Base-by-base conservation (phyloP, 139 green algal species). In the Bryopsis sp. region DNA sequence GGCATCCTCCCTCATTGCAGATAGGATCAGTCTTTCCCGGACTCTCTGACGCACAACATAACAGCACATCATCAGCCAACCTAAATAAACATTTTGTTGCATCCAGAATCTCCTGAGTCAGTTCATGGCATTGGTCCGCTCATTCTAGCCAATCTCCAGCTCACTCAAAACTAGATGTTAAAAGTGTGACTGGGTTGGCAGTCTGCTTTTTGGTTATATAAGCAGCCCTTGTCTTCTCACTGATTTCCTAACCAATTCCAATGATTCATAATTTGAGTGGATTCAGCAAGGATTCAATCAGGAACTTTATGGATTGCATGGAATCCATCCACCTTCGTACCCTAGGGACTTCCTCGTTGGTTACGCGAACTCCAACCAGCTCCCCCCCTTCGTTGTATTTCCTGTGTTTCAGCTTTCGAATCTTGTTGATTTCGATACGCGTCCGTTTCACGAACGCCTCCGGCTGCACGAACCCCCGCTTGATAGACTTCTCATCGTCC, bases 11-110 rank as follows among this genome's bases (percentile, higher is more conserved):
- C 43, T 39, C 58, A 65, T 15, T 39, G 32, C 58, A 3, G 39
- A 31, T 39, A 11, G 32, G 31, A 65, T 65, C 58, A 65, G 24
- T 65, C 58, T 7, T 22, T 65, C 15, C 6, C 58, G 24, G 4
- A 65, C 24, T 39, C 58, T 61, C 50, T 61, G 33, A 36, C 50
- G 33, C 8, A 61, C 50, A 61, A 61, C n/a, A n/a, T n/a, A n/a
- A n/a, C n/a, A n/a, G n/a, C n/a, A n/a, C n/a, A n/a, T n/a, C n/a
- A n/a, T n/a, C n/a, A n/a, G n/a, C n/a, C n/a, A n/a, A n/a, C n/a
- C n/a, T n/a, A n/a, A n/a, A n/a, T n/a, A n/a, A 29, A 28, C 50
- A 61, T 5, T 33, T 26, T 61, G 50, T 28, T 8, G 8, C 50
- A 29, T 8, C 50, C 8, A 26, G 7, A 28, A 24, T 61, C 11